Evolutionary conservation across 2,329 filamentous ascomycete genomes (phyloP), one percentile per base, ranked within the genome.

Genomic region (Geoglossum cookeanum): DNA sequence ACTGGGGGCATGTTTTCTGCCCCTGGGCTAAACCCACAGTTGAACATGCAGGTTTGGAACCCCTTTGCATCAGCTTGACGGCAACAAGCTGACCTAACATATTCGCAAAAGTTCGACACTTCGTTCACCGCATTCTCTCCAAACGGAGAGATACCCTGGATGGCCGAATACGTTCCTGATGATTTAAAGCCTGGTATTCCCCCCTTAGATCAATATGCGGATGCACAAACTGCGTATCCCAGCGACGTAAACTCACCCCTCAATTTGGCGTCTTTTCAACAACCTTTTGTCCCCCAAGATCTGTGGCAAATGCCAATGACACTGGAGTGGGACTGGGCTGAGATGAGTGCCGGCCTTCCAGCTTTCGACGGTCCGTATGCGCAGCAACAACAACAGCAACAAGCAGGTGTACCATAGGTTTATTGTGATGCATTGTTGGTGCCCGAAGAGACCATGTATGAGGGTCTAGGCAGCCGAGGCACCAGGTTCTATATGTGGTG

Each of bases 281-380:
- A 94, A 62, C 90, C 90, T 0, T 84, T 95, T 64, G 80, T 97
- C 27, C 91, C 92, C 3, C 88, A 91, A 64, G 92, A 97, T 70
- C 71, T 97, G 30, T 98, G 92, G 81, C 85, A 91, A 68, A 83
- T 97, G 79, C 90, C 91, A 1, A 94, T 95, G 83, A 94, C 87
- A 2, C 77, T 97, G 27, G 91, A 97, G 67, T 96, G 90, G 89
- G 88, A 85, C 62, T 86, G 82, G 83, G 79, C 72, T 1, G 74
- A 76, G 55, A 70, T 73, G 69, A 69, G 68, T 22, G 30, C 30
- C 7, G 30, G 30, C 32, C 30, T 53, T 8, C 49, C 49, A 37
- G 4, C 49, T 7, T 53, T 53, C 15, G 49, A 53, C 11, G 29
- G 11, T 53, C 30, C 35, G 15, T 17, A 35, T 35, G n/a, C 15